These are phyloP conservation scores for Sphaceloma murrayae DNA, from an alignment of 2,329 filamentous ascomycete genomes.

Conservation along the genomic window DNA sequence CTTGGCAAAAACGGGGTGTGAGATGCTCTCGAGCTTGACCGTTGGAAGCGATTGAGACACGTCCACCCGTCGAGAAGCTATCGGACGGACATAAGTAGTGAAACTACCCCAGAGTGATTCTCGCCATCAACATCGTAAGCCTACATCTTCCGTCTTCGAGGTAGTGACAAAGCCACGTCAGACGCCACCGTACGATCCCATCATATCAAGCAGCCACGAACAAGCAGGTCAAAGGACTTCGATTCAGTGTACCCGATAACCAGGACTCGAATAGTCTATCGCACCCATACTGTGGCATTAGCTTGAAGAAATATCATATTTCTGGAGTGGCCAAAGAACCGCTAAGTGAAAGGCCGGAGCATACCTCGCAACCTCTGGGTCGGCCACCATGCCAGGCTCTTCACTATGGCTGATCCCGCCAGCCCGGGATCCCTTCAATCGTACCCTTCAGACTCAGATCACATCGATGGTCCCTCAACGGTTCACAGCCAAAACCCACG, in stretches of 20 bases:
- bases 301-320: neutral
- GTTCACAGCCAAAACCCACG: slow-evolving; percentile 25
- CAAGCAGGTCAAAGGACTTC: too few relatives aligned
- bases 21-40: slow-evolving; percentile 6
- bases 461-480: slow-evolving; percentile 25
- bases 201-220: too few relatives aligned
- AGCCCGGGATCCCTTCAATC: slow-evolving; percentile 26
- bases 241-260: too few relatives aligned
- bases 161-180: too few relatives aligned
- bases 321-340: too few relatives aligned
- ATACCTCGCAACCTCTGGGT: neutral
- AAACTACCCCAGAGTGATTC: neutral
- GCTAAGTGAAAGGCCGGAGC: too few relatives aligned
- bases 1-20: neutral
- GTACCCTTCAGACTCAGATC: slow-evolving; percentile 30
- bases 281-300: too few relatives aligned
- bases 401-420: slow-evolving; percentile 38
- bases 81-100: neutral
- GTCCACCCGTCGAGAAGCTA: slow-evolving; percentile 2
- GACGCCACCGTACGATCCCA: too few relatives aligned
- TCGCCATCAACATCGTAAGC: neutral
- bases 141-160: too few relatives aligned
- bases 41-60: slow-evolving; percentile 14
- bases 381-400: slow-evolving; percentile 30
- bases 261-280: too few relatives aligned